phyloP scores from a whole-genome alignment of 2,329 filamentous ascomycete species.

The Xylaria sp. region DNA sequence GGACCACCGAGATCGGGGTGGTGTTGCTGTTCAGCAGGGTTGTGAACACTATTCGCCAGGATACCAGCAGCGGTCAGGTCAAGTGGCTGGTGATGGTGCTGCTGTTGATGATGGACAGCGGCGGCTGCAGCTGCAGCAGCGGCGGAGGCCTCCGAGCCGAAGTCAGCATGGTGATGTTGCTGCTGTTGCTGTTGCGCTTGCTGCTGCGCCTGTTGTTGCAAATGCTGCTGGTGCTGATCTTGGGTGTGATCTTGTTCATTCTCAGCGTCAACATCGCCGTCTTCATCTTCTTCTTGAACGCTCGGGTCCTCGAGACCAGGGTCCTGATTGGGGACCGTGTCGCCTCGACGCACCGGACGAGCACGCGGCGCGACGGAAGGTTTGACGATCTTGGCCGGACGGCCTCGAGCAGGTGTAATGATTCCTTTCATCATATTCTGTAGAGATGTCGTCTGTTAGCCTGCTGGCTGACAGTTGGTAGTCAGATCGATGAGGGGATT shows the following conservation, averaged over 20 bases:
- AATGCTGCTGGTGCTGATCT: slow-evolving; percentile 20
- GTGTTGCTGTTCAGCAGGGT: slow-evolving; percentile 26
- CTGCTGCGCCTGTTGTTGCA: slow-evolving; percentile 17
- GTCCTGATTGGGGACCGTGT: slow-evolving; percentile 34
- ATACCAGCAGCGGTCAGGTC: slow-evolving; percentile 31
- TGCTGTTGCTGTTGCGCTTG: slow-evolving; percentile 19
- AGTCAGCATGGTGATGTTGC: slow-evolving; percentile 25
- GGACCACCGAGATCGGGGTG: slow-evolving; percentile 29
- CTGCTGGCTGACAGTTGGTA: slow-evolving; percentile 34
- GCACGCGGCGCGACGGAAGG: slow-evolving; percentile 28
- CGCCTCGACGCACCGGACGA: slow-evolving; percentile 29
- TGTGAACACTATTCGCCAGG: slow-evolving; percentile 31
- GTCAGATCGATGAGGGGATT: slow-evolving; percentile 27
- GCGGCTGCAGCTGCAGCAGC: slow-evolving; percentile 33
- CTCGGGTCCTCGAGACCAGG: slow-evolving; percentile 28
- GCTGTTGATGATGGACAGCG: slow-evolving; percentile 28
- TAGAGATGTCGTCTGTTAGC: slow-evolving; percentile 23
- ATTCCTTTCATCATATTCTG: slow-evolving; percentile 33
- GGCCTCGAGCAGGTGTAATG: slow-evolving; percentile 35
- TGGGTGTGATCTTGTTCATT: slow-evolving; percentile 25
- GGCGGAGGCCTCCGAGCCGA: slow-evolving; percentile 29
- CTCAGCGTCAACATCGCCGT: slow-evolving; percentile 21
- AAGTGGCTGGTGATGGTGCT: slow-evolving; percentile 32
- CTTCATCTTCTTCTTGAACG: slow-evolving; percentile 24
- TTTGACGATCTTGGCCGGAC: slow-evolving; percentile 43